These are phyloP conservation scores for Rubus idaeus DNA, from an alignment of 306 rosid species.

Conservation along the genomic window DNA sequence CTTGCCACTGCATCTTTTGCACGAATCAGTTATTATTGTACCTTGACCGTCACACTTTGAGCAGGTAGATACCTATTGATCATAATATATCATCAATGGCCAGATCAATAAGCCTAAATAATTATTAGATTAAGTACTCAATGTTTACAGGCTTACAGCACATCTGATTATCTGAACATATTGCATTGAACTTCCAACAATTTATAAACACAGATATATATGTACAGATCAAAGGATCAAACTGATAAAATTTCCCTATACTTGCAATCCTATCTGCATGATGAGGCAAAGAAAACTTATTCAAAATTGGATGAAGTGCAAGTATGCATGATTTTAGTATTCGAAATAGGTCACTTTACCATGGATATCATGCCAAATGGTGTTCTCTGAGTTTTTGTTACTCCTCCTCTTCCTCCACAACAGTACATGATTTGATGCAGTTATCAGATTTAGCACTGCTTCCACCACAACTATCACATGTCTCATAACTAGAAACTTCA, in stretches of 20 bases:
- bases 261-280: neutral
- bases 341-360: constrained; percentile 40
- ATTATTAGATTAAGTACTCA: neutral
- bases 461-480: constrained; percentile 74
- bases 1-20: constrained; percentile 67
- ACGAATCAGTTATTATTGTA: constrained; percentile 59
- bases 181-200: neutral
- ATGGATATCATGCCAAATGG: constrained; percentile 92
- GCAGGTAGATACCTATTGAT: constrained; percentile 80
- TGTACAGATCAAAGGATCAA: neutral
- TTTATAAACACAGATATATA: neutral
- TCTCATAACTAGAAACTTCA: constrained; percentile 62
- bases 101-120: neutral
- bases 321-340: neutral
- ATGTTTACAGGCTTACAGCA: neutral
- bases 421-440: constrained; percentile 60
- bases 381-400: constrained; percentile 69
- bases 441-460: constrained; percentile 75
- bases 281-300: neutral
- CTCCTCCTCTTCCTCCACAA: constrained; percentile 93
- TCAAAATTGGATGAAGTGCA: neutral
- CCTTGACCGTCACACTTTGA: constrained; percentile 81
- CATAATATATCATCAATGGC: constrained; percentile 10
- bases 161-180: neutral
- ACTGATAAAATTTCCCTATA: neutral